Conservation (phyloP, 2,329 filamentous ascomycete genomes). For the Lachnum nothofagi region DNA sequence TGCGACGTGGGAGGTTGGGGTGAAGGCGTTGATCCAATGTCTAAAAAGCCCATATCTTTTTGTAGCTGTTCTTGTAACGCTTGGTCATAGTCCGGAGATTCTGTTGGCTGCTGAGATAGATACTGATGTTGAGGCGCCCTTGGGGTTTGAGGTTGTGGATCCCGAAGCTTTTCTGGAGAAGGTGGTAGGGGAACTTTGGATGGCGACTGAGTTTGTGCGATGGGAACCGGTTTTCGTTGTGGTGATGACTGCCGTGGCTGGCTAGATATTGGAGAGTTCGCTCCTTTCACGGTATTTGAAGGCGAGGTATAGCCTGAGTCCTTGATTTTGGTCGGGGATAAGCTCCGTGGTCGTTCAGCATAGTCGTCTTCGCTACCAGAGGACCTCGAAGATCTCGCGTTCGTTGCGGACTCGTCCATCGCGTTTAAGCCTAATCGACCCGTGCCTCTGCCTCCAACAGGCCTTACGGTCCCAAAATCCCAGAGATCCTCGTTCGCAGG, state of each 20-base stretch:
- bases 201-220: constrained; percentile 42
- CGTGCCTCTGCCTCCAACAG: constrained; percentile 63
- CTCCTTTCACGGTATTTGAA: constrained; percentile 50
- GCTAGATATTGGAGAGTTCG: constrained; percentile 38
- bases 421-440: constrained; percentile 58
- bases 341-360: constrained; percentile 47
- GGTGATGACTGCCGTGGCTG: constrained; percentile 56
- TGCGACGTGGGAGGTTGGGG: constrained; percentile 24
- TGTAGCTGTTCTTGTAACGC: constrained; percentile 59
- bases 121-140: constrained; percentile 42
- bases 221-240: constrained; percentile 50
- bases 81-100: constrained; percentile 56
- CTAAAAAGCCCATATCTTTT: constrained; percentile 55
- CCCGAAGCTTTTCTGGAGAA: constrained; percentile 47
- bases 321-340: constrained; percentile 49
- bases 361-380: constrained; percentile 47
- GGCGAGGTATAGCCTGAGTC: constrained; percentile 34
- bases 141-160: constrained; percentile 43
- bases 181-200: constrained; percentile 56
- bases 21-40: constrained; percentile 36
- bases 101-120: constrained; percentile 39
- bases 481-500: constrained; percentile 77
- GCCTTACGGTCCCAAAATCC: constrained; percentile 95
- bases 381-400: constrained; percentile 59
- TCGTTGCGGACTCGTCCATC: constrained; percentile 77